Evolutionary conservation across 768 basidiomycete genomes (phyloP).

Genomic region (Neoboletus brunneissimus): DNA sequence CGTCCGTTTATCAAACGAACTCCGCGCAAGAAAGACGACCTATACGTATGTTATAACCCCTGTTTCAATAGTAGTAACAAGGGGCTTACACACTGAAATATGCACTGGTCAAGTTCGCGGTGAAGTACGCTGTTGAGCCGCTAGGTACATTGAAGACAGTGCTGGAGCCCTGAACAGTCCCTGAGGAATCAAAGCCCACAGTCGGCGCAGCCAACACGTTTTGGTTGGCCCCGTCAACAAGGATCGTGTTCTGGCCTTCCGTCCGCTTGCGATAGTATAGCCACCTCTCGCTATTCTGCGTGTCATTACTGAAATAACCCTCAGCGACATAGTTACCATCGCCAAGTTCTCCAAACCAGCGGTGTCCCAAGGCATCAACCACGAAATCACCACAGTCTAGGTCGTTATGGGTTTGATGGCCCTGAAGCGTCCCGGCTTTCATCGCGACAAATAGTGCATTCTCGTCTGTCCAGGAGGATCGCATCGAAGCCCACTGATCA

Average conservation of each 20-base stretch:
- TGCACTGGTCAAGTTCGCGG: constrained; percentile 72
- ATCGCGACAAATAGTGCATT: constrained; percentile 82
- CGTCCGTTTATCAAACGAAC: constrained; percentile 79
- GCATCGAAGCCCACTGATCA: constrained; percentile 89
- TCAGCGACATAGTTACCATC: constrained; percentile 77
- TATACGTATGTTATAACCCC: constrained; percentile 30
- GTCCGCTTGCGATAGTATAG: constrained; percentile 94
- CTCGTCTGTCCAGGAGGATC: constrained; percentile 89
- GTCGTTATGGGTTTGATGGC: constrained; percentile 94
- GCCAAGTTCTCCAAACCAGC: constrained; percentile 95
- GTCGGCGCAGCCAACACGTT: constrained; percentile 66
- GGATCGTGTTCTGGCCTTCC: constrained; percentile 94
- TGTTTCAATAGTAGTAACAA: not conserved
- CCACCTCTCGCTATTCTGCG: constrained; percentile 74
- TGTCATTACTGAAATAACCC: constrained; percentile 76
- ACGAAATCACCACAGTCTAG: constrained; percentile 96
- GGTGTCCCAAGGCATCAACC: constrained; percentile 86
- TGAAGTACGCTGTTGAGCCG: constrained; percentile 78
- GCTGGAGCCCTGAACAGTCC: constrained; percentile 80
- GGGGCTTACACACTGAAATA: constrained; percentile 67
- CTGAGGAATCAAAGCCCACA: constrained; percentile 47
- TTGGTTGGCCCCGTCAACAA: constrained; percentile 78
- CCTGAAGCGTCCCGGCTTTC: constrained; percentile 78
- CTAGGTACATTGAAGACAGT: constrained; percentile 64
- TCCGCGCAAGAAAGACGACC: constrained; percentile 77